A percentile compares a stretch with the other conserved stretches of the same genome.
Conservation (phyloP, 208 protist species). For the Wallacemonas sp. region DNA sequence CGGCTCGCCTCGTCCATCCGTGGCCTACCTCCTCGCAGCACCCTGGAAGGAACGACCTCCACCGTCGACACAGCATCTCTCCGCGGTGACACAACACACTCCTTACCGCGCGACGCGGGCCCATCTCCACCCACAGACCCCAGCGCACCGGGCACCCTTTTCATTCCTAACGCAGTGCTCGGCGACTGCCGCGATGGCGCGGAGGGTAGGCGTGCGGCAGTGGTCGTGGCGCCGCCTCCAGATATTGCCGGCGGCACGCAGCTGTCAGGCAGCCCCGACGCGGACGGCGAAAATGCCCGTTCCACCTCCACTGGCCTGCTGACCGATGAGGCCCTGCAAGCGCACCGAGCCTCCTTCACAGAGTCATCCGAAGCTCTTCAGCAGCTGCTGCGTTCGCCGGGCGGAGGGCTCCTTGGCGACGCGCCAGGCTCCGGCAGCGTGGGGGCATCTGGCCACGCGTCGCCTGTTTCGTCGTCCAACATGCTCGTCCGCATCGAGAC, state of each 20-base stretch:
- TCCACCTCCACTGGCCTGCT: neutral
- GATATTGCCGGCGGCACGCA: neutral
- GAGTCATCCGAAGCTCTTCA: slow-evolving; percentile 1
- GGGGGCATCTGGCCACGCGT: neutral
- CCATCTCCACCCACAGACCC: neutral
- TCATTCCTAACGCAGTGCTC: neutral
- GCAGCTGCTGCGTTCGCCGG: neutral
- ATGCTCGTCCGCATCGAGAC: slow-evolving; percentile 9
- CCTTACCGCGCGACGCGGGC: neutral
- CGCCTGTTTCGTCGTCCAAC: neutral
- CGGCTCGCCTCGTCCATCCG: slow-evolving; percentile 7
- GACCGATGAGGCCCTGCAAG: slow-evolving; percentile 3
- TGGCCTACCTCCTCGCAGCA: neutral
- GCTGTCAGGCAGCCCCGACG: neutral
- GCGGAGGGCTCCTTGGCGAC: neutral
- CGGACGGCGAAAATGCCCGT: neutral
- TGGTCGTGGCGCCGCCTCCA: slow-evolving; percentile 8
- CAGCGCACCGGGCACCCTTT: neutral
- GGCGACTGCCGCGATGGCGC: neutral
- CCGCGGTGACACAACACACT: neutral
- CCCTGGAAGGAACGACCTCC: neutral
- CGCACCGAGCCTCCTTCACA: slow-evolving; percentile 9
- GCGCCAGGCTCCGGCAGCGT: neutral
- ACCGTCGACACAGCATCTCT: neutral
- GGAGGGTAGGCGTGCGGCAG: neutral